Evolutionary conservation across 768 basidiomycete species (phyloP).

Genomic region (Termitomyces titanicus): DNA sequence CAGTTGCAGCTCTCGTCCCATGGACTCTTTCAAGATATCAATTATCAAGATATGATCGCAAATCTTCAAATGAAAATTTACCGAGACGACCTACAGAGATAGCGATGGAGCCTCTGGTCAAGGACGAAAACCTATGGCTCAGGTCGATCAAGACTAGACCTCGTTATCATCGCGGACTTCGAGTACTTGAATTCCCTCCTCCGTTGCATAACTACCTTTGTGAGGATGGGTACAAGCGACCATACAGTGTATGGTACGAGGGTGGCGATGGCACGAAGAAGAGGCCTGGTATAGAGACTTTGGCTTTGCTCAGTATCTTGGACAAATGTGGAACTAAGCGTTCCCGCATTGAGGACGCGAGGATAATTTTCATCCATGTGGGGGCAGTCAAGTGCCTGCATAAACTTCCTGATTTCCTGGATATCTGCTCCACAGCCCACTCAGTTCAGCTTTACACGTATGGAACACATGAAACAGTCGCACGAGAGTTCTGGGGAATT

Average conservation of each 20-base stretch:
- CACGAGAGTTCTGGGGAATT: constrained; percentile 51
- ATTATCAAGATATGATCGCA: constrained; percentile 22
- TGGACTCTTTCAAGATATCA: constrained; percentile 32
- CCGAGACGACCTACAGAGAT: constrained; percentile 8
- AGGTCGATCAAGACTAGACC: constrained; percentile 19
- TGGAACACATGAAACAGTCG: constrained; percentile 55
- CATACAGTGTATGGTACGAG: constrained; percentile 48
- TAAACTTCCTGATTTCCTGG: constrained; percentile 44
- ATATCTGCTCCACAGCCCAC: constrained; percentile 38
- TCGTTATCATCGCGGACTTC: constrained; percentile 36
- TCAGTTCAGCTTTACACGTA: constrained; percentile 63
- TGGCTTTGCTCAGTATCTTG: constrained; percentile 39
- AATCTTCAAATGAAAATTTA: constrained; percentile 10
- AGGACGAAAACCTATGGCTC: constrained; percentile 16
- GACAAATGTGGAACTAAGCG: constrained; percentile 37
- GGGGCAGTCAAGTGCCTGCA: constrained; percentile 48
- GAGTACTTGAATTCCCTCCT: constrained; percentile 44
- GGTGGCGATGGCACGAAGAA: constrained; percentile 25
- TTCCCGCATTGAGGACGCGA: constrained; percentile 30
- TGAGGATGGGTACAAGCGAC: constrained; percentile 21
- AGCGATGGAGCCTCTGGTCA: constrained; percentile 15
- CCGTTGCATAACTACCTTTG: constrained; percentile 42
- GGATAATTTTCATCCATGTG: constrained; percentile 65
- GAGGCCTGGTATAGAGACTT: constrained; percentile 37
- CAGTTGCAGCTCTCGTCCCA: constrained; percentile 44